Percentiles rank a stretch among this genome's conserved stretches.
Conservation (phyloP, 768 basidiomycete species). For the Suillus plorans region DNA sequence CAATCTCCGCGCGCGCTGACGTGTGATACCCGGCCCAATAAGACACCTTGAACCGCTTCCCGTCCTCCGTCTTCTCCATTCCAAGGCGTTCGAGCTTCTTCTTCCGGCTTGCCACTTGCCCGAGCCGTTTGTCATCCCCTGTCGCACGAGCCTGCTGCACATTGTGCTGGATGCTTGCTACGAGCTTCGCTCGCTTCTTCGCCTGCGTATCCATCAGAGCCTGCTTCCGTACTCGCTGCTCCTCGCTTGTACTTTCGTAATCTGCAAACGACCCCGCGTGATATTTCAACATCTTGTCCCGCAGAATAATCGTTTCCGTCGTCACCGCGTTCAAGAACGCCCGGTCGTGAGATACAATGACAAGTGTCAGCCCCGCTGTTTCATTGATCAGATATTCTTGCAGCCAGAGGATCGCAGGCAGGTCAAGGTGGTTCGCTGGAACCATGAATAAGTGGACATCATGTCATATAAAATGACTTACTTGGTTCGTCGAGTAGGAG, state of each 20-base stretch:
- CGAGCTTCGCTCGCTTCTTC: slow-evolving; percentile 49
- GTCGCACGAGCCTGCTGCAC: slow-evolving; percentile 51
- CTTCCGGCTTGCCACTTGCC: slow-evolving; percentile 55
- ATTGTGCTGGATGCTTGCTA: slow-evolving; percentile 54
- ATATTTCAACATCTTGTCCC: slow-evolving; percentile 49
- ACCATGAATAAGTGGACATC: neutral
- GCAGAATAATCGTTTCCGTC: slow-evolving; percentile 52
- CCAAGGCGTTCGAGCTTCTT: slow-evolving; percentile 48
- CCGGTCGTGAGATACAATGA: slow-evolving; percentile 67
- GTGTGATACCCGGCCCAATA: slow-evolving; percentile 46
- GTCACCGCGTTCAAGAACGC: slow-evolving; percentile 54
- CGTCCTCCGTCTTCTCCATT: slow-evolving; percentile 26
- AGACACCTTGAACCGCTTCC: slow-evolving; percentile 56
- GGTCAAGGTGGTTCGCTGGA: slow-evolving; percentile 44
- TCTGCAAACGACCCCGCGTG: slow-evolving; percentile 57
- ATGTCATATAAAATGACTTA: slow-evolving; percentile 24
- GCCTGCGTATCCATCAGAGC: slow-evolving; percentile 44
- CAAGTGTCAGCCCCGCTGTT: slow-evolving; percentile 41
- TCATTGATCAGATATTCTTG: slow-evolving; percentile 48
- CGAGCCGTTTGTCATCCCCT: slow-evolving; percentile 58
- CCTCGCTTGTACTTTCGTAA: slow-evolving; percentile 46
- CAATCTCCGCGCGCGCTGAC: slow-evolving; percentile 32
- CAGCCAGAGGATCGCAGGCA: slow-evolving; percentile 53
- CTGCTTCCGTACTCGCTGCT: slow-evolving; percentile 43
- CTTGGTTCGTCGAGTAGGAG: slow-evolving; percentile 58